Evolutionary conservation across 2,329 filamentous ascomycete species (phyloP), one percentile per base, ranked within the genome.

Genomic region (Domatiomyces globalis): DNA sequence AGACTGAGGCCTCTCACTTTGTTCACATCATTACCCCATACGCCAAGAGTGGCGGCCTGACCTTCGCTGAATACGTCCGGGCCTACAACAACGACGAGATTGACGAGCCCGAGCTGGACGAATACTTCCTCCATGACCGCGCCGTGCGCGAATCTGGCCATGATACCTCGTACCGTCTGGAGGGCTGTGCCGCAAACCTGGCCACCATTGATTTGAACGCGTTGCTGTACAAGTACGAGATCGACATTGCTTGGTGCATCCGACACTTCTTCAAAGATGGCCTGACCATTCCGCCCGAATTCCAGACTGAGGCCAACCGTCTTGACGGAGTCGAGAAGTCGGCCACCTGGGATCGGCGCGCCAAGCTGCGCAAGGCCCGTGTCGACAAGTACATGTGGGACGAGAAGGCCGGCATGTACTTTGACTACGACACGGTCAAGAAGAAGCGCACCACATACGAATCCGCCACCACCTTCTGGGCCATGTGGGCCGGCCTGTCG

Each of bases 331-430:
- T 85, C 44, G 85, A 95, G 65, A 84, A 84, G 1, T 95, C 90
- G 1, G 83, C 88, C 0, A 74, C 79, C 46, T 98, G 92, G 92
- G 89, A 95, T 65, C 85, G 89, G 43, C 84, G 88, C 42, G 87
- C 88, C 46, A 85, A 84, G 70, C 80, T 82, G 62, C 82, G 92
- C 62, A 90, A 92, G 73, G 74, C 83, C 60, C 81, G 81, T 7
- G 92, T 96, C 61, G 86, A 96, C 69, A 92, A 88, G 70, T 87
- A 92, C 63, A 80, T 94, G 66, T 98, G 92, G 92, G 85, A 94
- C 64, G 84, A 90, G 59, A 75, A 86, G 59, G 81, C 85, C 65
- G 90, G 90, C 53, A 94, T 96, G 86, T 98, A 87, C 74, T 96
- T 96, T 64, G 92, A 98, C 69, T 98, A 96, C 68, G 78, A 98